Evolutionary conservation across 306 rosid species (phyloP), one percentile per base, ranked within the genome.

Genomic region (Gynostemma pentaphyllum): DNA sequence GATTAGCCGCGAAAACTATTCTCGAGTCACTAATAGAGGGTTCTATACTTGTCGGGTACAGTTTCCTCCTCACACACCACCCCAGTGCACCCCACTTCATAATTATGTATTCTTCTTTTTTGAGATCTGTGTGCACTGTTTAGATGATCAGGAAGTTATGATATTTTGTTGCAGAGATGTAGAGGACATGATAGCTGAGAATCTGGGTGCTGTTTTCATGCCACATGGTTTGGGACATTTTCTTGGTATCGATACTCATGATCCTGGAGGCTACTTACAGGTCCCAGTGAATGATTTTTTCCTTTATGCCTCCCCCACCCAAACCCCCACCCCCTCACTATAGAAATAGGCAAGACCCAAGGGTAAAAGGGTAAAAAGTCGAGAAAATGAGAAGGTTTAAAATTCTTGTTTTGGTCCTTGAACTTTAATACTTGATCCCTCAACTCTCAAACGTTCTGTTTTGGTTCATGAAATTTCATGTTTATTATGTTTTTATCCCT

Each of bases 211-310:
- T 60, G 80, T 81, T 76, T 90, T 90, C 74, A 78, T 90, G 97
- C 95, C 97, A 34, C 96, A 90, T 62, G 97, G 97, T 54, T 72
- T 87, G 49, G 96, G 97, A 28, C 97, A 90, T 87, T 81, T 90
- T 67, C 97, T 90, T 81, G 97, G 97, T 55, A 37, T 90, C 47
- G 96, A 90, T 68, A 90, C 91, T 19, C 96, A 90, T 73, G 97
- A 90, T 73, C 91, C 96, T 42, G 97, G 97, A n/a, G 97, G 97
- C 79, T 90, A 85, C 81, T 59, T 79, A 46, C 74, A 78, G 95
- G 97, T 90, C 50, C 34, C 42, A 70, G 36, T 62, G 42, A 22
- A 7, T 42, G 22, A 46, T 16, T 49, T 57, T 26, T 80, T 66
- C 28, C 64, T 13, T 50, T 24, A 61, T 74, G 42, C 11, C 44